These are phyloP conservation scores for Candida smagusa DNA, from an alignment of 1,139 yeast species.

Conservation along the genomic window DNA sequence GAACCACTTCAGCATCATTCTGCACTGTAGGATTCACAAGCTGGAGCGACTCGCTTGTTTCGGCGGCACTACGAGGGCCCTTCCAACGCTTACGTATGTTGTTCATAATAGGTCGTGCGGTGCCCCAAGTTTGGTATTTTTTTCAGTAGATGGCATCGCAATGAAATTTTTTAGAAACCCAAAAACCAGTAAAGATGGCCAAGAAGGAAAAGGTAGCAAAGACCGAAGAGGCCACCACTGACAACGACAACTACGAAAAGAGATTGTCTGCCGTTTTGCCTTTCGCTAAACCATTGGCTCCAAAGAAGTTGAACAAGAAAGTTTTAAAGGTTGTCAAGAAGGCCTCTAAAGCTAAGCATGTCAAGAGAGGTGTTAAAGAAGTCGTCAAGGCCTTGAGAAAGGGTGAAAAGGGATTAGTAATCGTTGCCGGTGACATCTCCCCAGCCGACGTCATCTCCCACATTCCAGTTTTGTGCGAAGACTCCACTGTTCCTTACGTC, in stretches of 20 bases:
- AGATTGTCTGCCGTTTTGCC: slow-evolving; percentile 88
- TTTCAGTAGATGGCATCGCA: slow-evolving; percentile 6
- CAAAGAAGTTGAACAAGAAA: slow-evolving; percentile 94
- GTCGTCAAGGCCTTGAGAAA: slow-evolving; percentile 96
- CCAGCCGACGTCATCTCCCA: slow-evolving; percentile 98
- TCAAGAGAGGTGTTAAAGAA: slow-evolving; percentile 97
- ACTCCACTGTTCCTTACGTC: slow-evolving; percentile 81
- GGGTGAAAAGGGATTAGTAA: slow-evolving; percentile 95
- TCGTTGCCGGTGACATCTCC: slow-evolving; percentile 96
- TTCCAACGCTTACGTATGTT: not conserved
- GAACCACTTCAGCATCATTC: slow-evolving; percentile 8
- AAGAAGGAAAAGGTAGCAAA: slow-evolving; percentile 49
- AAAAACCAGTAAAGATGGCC: slow-evolving; percentile 38
- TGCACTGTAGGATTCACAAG: slow-evolving; percentile 4
- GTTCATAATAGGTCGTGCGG: slow-evolving; percentile 5
- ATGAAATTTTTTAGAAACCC: slow-evolving; percentile 1
- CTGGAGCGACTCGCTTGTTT: slow-evolving; percentile 5
- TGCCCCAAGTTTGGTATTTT: not conserved
- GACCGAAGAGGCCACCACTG: slow-evolving; percentile 29
- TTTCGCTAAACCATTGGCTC: slow-evolving; percentile 93
- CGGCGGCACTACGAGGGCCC: not conserved
- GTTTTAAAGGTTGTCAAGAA: slow-evolving; percentile 93
- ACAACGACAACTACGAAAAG: slow-evolving; percentile 82
- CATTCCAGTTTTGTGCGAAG: slow-evolving; percentile 96
- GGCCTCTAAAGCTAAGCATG: slow-evolving; percentile 97